A percentile compares a stretch with the other conserved stretches of the same genome.
phyloP scores from a whole-genome alignment of 2,329 filamentous ascomycete species.

The Exophiala alcalophila region DNA sequence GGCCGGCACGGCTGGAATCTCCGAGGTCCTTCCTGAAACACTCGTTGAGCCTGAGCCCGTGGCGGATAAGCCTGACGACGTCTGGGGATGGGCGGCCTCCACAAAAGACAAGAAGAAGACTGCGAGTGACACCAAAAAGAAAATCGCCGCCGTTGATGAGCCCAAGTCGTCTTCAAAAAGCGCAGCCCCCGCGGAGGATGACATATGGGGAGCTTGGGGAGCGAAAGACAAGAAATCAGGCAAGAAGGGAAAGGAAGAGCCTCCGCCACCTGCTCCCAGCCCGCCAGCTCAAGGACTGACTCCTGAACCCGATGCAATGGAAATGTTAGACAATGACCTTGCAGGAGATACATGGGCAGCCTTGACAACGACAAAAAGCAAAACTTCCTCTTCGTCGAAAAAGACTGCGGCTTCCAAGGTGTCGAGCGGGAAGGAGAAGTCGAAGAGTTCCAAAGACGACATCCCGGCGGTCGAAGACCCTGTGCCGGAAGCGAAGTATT shows the following conservation, averaged over 20 bases:
- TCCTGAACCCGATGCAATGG: conserved; percentile 40
- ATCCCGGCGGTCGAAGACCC: conserved; percentile 26
- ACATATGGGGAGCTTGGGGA: conserved; percentile 36
- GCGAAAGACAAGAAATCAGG: conserved; percentile 43
- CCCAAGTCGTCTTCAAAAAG: conserved; percentile 22
- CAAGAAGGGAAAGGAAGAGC: conserved; percentile 44
- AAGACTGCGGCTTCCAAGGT: conserved; percentile 39
- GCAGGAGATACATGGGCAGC: conserved; percentile 42
- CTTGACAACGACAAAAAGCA: conserved; percentile 37
- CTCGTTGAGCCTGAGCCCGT: conserved; percentile 35
- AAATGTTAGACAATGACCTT: conserved; percentile 32
- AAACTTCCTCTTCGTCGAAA: conserved; percentile 38
- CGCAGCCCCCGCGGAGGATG: conserved; percentile 20
- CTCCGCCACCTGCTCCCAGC: conserved; percentile 49
- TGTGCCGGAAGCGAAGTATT: conserved; percentile 36
- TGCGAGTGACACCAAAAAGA: conserved; percentile 45
- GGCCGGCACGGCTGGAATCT: conserved; percentile 28
- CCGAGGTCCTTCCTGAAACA: conserved; percentile 44
- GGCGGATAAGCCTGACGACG: conserved; percentile 42
- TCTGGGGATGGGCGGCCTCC: conserved; percentile 46
- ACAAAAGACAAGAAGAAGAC: conserved; percentile 50
- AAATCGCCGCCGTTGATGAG: conserved; percentile 28
- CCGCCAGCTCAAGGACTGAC: conserved; percentile 46
- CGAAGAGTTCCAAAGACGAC: conserved; percentile 22
- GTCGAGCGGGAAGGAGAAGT: conserved; percentile 31